These are phyloP conservation scores for Pyrenula aspistea DNA, from an alignment of 495 filamentous ascomycete species.

Conservation along the genomic window DNA sequence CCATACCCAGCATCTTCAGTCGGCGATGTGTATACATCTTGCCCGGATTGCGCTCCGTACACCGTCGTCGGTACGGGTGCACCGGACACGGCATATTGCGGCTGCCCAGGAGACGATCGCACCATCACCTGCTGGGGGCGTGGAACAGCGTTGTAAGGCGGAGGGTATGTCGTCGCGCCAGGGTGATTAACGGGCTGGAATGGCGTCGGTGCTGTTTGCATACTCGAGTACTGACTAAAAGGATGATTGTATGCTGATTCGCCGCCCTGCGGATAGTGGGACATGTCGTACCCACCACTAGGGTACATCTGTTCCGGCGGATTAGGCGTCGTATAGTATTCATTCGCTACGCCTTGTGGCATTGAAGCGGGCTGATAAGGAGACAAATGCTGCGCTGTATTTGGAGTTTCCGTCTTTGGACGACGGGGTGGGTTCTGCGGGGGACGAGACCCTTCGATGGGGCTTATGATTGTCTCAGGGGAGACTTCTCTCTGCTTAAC, in stretches of 20 bases:
- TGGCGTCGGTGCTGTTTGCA: neutral
- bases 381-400: neutral
- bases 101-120: too few species aligned
- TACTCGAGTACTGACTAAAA: neutral
- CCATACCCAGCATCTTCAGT: neutral
- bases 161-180: conserved; percentile 20
- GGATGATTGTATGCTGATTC: neutral
- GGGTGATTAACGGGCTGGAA: neutral
- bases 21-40: neutral
- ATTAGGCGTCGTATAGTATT: neutral
- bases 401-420: neutral
- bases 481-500: conserved; percentile 48
- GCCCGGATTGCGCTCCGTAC: neutral
- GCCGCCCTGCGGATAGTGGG: neutral
- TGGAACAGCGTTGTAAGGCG: conserved; percentile 22
- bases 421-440: neutral
- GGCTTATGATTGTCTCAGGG: conserved; percentile 50
- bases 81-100: neutral
- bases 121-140: conserved; percentile 4
- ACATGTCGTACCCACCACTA: neutral
- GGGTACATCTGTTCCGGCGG: neutral
- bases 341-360: neutral
- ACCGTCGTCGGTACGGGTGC: neutral
- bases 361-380: neutral
- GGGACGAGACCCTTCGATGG: conserved; percentile 27